phyloP scores from a whole-genome alignment of 2,329 filamentous ascomycete species.

The Cladophialophora bantiana region DNA sequence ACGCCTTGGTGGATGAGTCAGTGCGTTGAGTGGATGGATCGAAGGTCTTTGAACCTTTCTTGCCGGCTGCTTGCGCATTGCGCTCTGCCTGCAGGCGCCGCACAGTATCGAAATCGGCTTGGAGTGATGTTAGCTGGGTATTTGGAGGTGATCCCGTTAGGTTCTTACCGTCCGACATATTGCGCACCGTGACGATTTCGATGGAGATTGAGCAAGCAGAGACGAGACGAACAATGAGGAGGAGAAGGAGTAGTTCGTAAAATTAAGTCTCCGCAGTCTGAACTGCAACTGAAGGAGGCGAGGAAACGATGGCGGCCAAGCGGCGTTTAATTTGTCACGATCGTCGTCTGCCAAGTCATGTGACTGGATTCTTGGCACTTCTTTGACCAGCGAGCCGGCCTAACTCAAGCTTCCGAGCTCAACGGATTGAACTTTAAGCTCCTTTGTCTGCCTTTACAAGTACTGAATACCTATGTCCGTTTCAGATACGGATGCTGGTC shows the following conservation, averaged over 20 bases:
- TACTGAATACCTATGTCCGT: no score
- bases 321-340: constrained; percentile 1
- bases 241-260: not conserved
- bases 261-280: not conserved
- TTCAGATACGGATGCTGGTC: not conserved
- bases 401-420: not conserved
- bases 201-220: constrained; percentile 4
- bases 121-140: constrained; percentile 80
- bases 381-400: not conserved
- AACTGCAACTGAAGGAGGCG: not conserved
- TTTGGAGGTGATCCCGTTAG: not conserved
- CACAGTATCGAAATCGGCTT: constrained; percentile 88
- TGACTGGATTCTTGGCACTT: not conserved
- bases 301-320: not conserved
- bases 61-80: constrained; percentile 77
- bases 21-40: constrained; percentile 80
- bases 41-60: constrained; percentile 82
- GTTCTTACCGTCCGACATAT: constrained; percentile 36
- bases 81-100: constrained; percentile 91
- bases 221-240: not conserved
- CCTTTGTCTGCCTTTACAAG: not conserved
- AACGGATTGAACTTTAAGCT: not conserved
- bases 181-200: constrained; percentile 20
- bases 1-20: constrained; percentile 87
- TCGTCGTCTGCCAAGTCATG: not conserved